Evolutionary conservation across 331 rosid genomes (phyloP), one percentile per base, ranked within the genome.

Genomic region (Quercus phellos): DNA sequence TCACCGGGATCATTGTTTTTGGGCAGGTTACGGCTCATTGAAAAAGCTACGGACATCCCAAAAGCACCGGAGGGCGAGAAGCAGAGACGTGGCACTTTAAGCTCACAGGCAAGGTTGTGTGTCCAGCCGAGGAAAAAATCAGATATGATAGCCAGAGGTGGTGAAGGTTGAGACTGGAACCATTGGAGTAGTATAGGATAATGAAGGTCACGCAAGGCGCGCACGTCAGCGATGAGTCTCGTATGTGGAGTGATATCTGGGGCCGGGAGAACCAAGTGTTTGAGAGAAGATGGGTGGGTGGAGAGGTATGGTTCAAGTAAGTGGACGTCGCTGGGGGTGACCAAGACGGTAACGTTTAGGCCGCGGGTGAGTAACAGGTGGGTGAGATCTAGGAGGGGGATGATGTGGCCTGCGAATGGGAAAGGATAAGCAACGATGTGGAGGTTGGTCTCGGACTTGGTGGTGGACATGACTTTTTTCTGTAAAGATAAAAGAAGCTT

Each of bases 71-170:
- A 84, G 5, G 90, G 85, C 1, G 85, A 84, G 68, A 88, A 88
- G 17, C 75, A 87, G 50, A 88, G 38, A 0, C 88, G 71, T 4
- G 22, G 80, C 0, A 86, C 16, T 2, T 32, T 16, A 14, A 88
- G 79, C 0, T 88, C 27, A 1, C 24, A 6, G 0, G 82, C 87
- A 6, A 88, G 80, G 35, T 51, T 12, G 27, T 68, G 80, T 19
- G 87, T 84, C 92, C 92, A 88, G 0, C 87, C 90, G 22, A 76
- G 83, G 72, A 88, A 86, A 79, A 86, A 77, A 64, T 84, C 92
- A 3, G 90, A 88, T 14, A 88, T 63, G 8, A 88, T 77, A 55
- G 66, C 83, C 0, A 19, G 10, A 0, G 92, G 92, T 11, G 90
- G 88, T 1, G 70, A 74, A 10, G 83, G 80, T 5, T 79, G 84